phyloP scores from a whole-genome alignment of 2,329 filamentous ascomycete genomes.

The Pseudogymnoascus sp. region DNA sequence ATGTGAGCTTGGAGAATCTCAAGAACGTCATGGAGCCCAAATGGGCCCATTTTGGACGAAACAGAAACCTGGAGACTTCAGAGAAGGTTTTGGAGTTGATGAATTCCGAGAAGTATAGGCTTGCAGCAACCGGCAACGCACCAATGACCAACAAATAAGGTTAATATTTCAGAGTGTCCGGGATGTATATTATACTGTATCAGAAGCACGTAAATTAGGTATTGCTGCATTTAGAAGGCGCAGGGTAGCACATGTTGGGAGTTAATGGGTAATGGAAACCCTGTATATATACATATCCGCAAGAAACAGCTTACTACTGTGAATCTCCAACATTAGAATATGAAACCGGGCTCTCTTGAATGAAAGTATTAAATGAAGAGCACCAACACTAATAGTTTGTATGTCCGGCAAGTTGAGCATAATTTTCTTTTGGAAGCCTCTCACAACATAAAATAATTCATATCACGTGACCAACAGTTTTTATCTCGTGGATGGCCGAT shows the following conservation, averaged over 20 bases:
- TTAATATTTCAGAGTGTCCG: not conserved
- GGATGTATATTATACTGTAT: slow-evolving; percentile 9
- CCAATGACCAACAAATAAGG: slow-evolving; percentile 20
- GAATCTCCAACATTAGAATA: not conserved
- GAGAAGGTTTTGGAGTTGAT: slow-evolving; percentile 54
- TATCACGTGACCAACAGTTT: not conserved
- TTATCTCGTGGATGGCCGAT: not conserved
- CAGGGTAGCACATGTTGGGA: slow-evolving; percentile 11
- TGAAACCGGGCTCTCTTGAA: not conserved
- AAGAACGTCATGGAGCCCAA: slow-evolving; percentile 41
- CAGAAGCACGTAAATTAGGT: slow-evolving; percentile 12
- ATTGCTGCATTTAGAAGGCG: slow-evolving; percentile 11
- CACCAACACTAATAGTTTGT: not conserved
- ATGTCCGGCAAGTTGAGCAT: not conserved
- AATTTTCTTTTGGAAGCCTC: not conserved
- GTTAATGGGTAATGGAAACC: slow-evolving; percentile 10
- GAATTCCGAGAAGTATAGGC: slow-evolving; percentile 42
- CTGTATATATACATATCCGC: slow-evolving; percentile 12
- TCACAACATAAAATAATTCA: not conserved
- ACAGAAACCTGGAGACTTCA: slow-evolving; percentile 43
- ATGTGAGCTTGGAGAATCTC: slow-evolving; percentile 40
- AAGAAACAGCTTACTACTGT: slow-evolving; percentile 3
- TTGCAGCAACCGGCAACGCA: slow-evolving; percentile 25
- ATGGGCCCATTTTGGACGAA: slow-evolving; percentile 52
- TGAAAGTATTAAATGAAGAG: not conserved